phyloP scores from a whole-genome alignment of 129 eudicot genomes.

The Chrysanthemum seticuspe region DNA sequence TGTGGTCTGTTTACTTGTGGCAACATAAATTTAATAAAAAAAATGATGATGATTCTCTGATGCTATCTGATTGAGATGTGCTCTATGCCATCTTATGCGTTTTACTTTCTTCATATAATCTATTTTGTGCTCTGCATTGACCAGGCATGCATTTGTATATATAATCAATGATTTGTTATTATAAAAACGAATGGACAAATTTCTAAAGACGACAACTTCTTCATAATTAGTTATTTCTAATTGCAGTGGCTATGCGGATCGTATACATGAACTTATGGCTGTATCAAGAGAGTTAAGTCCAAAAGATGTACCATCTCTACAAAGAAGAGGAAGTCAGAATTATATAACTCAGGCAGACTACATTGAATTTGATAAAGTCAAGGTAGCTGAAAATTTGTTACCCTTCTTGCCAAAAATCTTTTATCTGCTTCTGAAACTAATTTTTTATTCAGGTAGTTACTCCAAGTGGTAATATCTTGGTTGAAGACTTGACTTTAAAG shows the following conservation, averaged over 20 bases:
- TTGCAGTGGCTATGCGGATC: slow-evolving; percentile 99
- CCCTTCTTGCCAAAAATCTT: slow-evolving; percentile 8
- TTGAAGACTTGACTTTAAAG: slow-evolving; percentile 81
- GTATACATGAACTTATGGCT: slow-evolving; percentile 91
- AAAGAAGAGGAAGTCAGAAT: slow-evolving; percentile 67
- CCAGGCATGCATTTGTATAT: slow-evolving; percentile 6
- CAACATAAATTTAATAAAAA: background rate
- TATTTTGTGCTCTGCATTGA: slow-evolving; percentile 6
- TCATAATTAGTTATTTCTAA: slow-evolving; percentile 11
- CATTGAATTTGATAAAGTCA: slow-evolving; percentile 86
- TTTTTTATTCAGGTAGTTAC: slow-evolving; percentile 80
- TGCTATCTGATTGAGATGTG: slow-evolving; percentile 9
- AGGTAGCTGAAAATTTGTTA: slow-evolving; percentile 46
- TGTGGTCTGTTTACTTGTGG: too few relatives aligned
- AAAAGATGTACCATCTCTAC: slow-evolving; percentile 65
- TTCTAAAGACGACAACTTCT: background rate
- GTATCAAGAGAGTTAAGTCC: slow-evolving; percentile 78
- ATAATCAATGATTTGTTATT: slow-evolving; percentile 4
- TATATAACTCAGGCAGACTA: slow-evolving; percentile 89
- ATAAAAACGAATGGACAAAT: slow-evolving; percentile 6
- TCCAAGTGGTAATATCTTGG: slow-evolving; percentile 97
- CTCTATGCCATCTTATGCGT: background rate
- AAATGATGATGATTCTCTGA: background rate
- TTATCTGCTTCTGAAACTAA: slow-evolving; percentile 6
- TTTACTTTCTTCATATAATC: background rate